Base-by-base conservation (phyloP, 805 yeast genomes). In the Monosporozyma solicola region DNA sequence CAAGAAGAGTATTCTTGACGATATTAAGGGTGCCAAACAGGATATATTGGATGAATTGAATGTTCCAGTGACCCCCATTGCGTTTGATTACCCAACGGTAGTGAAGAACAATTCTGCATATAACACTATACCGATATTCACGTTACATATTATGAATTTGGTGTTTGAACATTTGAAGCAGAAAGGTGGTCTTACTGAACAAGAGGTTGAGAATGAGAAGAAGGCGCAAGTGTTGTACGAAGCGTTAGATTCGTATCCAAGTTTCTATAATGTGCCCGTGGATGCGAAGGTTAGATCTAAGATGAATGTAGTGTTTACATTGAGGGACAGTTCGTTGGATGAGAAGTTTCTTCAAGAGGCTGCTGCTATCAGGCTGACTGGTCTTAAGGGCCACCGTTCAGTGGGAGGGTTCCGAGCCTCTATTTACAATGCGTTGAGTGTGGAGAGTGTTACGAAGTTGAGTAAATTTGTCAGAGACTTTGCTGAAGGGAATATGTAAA, bases 391-490 rank as follows among this genome's bases (percentile, higher is more conserved):
- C 44, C 98, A 92, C 71, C 81, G 98, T 68, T 88, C 96, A 3
- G 98, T 92, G 46, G 98, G 98, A 50, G 99, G 99, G 32, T 85
- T 94, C 71, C 84, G 99, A 70, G 91, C 95, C 15, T 90, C 97
- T 13, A 74, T 90, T 52, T 91, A 92, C 70, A 92, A 94, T 64
- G 97, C 98, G 15, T 86, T 94, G 51, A 68, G 82, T 4, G 72
- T 80, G 48, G 75, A 77, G 24, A 80, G 87, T 61, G 84, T 82
- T 31, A 72, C 80, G 56, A 61, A 73, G 53, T 73, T 89, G 59
- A 82, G 76, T 39, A 71, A 74, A 22, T 88, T 79, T 60, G 70
- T 87, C 46, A 70, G 74, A 22, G 75, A 79, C 48, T 89, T 85
- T 72, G 94, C 83, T 37, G 62, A 76, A 49, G 67, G 59, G 31